phyloP scores from a whole-genome alignment of 371 early-diverging fungal genomes.

The Mucor irregularis region DNA sequence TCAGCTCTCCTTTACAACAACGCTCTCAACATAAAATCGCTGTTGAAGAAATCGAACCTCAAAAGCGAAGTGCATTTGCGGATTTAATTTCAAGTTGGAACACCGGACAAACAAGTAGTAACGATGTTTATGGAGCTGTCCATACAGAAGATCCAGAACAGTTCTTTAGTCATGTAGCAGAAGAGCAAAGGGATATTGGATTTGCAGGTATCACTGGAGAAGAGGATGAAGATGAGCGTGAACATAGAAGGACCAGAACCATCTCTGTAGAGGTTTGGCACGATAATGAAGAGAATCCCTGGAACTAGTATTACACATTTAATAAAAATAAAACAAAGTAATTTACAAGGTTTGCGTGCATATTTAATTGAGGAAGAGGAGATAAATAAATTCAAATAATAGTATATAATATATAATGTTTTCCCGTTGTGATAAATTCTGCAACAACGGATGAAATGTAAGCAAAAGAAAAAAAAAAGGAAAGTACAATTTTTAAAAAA shows the following conservation, averaged over 20 bases:
- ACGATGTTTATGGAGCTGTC: background rate
- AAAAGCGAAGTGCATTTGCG: constrained; percentile 44
- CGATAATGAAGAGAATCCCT: constrained; percentile 20
- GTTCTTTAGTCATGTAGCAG: constrained; percentile 39
- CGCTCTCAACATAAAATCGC: background rate
- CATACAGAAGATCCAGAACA: constrained; percentile 16
- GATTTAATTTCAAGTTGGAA: constrained; percentile 51
- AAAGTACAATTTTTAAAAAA: background rate
- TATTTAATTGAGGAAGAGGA: no score
- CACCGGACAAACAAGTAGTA: constrained; percentile 8
- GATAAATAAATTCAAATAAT: no score
- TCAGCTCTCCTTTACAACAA: constrained; percentile 16
- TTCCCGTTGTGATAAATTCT: no score
- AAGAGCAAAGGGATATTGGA: constrained; percentile 42
- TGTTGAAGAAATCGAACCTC: constrained; percentile 34
- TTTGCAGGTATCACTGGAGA: constrained; percentile 40
- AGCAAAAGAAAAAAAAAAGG: background rate
- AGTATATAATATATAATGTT: no score
- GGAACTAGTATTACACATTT: constrained; percentile 12
- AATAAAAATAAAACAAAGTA: background rate
- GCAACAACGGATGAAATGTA: no score
- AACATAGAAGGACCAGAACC: background rate
- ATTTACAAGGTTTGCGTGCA: no score
- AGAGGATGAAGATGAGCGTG: background rate
- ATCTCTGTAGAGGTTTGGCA: background rate